Evolutionary conservation across 2,329 filamentous ascomycete species (phyloP).

Genomic region (Cytospora paraplurivora): DNA sequence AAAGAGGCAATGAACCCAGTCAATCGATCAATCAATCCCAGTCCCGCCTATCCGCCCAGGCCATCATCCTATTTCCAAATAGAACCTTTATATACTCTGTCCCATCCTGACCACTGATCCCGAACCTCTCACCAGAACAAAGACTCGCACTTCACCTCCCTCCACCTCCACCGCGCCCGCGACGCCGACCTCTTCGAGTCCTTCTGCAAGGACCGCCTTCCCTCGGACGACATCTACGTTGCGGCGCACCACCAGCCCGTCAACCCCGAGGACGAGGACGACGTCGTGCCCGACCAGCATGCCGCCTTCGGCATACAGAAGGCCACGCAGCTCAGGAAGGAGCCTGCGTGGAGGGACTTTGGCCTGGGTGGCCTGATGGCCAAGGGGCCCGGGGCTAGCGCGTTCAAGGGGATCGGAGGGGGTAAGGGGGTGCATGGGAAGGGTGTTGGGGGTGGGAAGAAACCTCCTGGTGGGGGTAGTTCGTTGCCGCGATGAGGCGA

Average conservation of each 20-base stretch:
- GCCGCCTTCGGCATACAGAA: constrained; percentile 84
- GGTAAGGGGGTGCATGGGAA: constrained; percentile 17
- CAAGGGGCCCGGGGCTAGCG: constrained; percentile 51
- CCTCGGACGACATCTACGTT: constrained; percentile 82
- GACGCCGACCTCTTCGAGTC: constrained; percentile 80
- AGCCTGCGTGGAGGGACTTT: constrained; percentile 78
- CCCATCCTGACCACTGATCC: no score
- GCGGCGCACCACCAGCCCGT: constrained; percentile 76
- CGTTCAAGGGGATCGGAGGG: constrained; percentile 26
- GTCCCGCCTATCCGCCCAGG: not conserved
- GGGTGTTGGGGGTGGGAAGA: constrained; percentile 14
- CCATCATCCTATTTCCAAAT: not conserved
- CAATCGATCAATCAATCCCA: not conserved
- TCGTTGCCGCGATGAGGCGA: constrained; percentile 6
- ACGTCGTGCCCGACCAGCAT: constrained; percentile 85
- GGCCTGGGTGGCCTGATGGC: constrained; percentile 72
- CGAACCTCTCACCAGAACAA: constrained; percentile 55
- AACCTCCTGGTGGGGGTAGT: not conserved
- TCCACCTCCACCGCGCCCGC: constrained; percentile 72
- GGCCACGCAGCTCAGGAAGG: constrained; percentile 70
- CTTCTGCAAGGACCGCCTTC: constrained; percentile 69
- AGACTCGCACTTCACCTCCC: constrained; percentile 73
- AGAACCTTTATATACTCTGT: not conserved
- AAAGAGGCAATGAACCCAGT: not conserved
- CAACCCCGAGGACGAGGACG: constrained; percentile 86